Evolutionary conservation across 208 protist species (phyloP), one percentile per base, ranked within the genome.

Genomic region (Wallacemonas sp.): DNA sequence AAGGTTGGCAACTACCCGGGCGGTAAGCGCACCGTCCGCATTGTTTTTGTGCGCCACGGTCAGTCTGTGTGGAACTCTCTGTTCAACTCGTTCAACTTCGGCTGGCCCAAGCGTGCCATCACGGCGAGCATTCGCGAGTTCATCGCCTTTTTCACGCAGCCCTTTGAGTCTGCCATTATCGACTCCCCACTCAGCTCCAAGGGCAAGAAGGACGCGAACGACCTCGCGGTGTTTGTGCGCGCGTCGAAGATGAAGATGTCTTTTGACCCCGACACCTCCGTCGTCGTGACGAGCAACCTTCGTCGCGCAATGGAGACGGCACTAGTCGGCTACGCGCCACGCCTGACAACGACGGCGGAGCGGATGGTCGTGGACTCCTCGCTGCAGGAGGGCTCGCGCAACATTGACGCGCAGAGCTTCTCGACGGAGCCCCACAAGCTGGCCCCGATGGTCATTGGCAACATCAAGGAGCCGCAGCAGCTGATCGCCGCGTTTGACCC

Each of bases 41-140:
- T 97, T 8, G 82, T 96, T n/a, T 97, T 97, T 55, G 79, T 97
- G 59, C 87, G 94, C 14, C 94, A 97, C 70, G 94, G 94, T 7
- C 91, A 97, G 77, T 96, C 89, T 0, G 84, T 94, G n/a, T 97
- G 94, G 92, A 97, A 97, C 78, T 91, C 88, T 10, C 69, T 97
- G 38, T 95, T 95, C 77, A 97, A 95, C 77, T 77, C 76, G 18
- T 82, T 82, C 59, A 82, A 79, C 29, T 10, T 76, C 0, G 72
- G 65, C 3, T 89, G 88, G 70, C 86, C 89, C 7, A 25, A 82
- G 36, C 87, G 91, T 41, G 57, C 87, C 32, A 57, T 88, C 28
- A 77, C 84, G 55, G 76, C 84, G 23, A 32, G 79, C 2, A 44
- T 88, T 39, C 50, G 57, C 31, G 87, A 95, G 69, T 67, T 71